Base-by-base conservation (phyloP, 2,329 filamentous ascomycete species). In the Apiospora hydei region DNA sequence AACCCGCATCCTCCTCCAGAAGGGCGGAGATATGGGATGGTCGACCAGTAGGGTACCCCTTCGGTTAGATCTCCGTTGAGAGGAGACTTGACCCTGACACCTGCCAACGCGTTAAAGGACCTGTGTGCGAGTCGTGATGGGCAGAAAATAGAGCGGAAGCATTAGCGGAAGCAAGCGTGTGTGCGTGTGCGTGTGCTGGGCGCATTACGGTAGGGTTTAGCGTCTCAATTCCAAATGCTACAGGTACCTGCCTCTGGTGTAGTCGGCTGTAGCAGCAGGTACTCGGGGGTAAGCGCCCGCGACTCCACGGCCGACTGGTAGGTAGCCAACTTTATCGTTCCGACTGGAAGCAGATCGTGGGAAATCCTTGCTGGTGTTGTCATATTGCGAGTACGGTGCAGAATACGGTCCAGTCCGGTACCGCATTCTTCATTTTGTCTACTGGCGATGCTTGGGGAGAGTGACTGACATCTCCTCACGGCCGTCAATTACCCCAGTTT, bases 161-260 rank as follows among this genome's bases (percentile, higher is more conserved):
- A 14, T 43, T 34, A 34, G 51, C 51, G 14, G 51, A 34, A 57
- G 51, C 51, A 18, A 57, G 26, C 16, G 16, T 34, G 53, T 21
- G 51, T 21, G 16, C 21, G 53, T 30, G 26, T 30, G 26, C 8
- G 24, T 21, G 26, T 34, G 53, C 53, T 61, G 53, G 53, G 16
- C 53, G 53, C 53, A 61, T 64, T 64, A 18, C 34, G 57, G 57
- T 64, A 64, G 57, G 57, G 57, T 64, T 64, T 64, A 64, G 57
- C 57, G 57, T n/a, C 18, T 11, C 18, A 14, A 41, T 64, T 64
- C 57, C 57, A 64, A 64, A 64, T 64, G 57, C 34, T n/a, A 21
- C 57, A 61, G 49, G 49, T 34, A 57, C 16, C 18, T n/a, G 21
- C 46, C 8, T n/a, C 46, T n/a, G 18, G 46, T 49, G 46, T 43